A percentile compares a stretch with the other conserved stretches of the same genome.
Evolutionary conservation across 1,284 basidiomycete species (phyloP).

Genomic region (Austroboletus niveus): DNA sequence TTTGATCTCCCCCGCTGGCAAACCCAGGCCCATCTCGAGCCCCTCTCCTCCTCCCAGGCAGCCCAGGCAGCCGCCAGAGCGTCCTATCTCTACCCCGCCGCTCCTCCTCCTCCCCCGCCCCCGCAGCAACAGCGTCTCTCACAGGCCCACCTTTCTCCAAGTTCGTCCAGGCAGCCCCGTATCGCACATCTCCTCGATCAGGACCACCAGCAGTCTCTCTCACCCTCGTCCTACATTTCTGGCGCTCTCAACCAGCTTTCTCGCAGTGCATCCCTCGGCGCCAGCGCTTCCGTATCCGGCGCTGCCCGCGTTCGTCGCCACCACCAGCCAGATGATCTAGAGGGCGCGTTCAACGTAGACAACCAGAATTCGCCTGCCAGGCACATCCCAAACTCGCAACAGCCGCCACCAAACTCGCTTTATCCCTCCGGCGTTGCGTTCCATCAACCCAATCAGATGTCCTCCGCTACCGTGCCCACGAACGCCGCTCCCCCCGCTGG

Average conservation of each 20-base stretch:
- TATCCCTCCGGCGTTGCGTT: constrained; percentile 60
- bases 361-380: constrained; percentile 39
- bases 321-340: constrained; percentile 67
- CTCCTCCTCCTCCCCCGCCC: constrained; percentile 42
- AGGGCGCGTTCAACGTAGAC: constrained; percentile 61
- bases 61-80: constrained; percentile 54
- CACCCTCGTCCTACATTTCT: constrained; percentile 52
- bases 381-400: constrained; percentile 37
- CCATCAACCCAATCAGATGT: constrained; percentile 45
- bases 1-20: constrained; percentile 82
- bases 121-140: constrained; percentile 24
- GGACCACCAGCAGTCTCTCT: constrained; percentile 46
- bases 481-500: constrained; percentile 34
- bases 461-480: constrained; percentile 34
- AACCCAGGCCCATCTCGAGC: constrained; percentile 57
- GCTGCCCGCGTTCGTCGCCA: constrained; percentile 51
- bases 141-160: constrained; percentile 37
- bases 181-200: constrained; percentile 64
- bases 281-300: constrained; percentile 42
- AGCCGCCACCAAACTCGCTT: constrained; percentile 42
- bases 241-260: constrained; percentile 51
- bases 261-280: constrained; percentile 64
- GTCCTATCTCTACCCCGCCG: constrained; percentile 41
- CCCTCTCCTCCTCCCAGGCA: constrained; percentile 61
- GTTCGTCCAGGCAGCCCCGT: constrained; percentile 51